Evolutionary conservation across 2,329 filamentous ascomycete species (phyloP).

Genomic region (Bretziella fagacearum): DNA sequence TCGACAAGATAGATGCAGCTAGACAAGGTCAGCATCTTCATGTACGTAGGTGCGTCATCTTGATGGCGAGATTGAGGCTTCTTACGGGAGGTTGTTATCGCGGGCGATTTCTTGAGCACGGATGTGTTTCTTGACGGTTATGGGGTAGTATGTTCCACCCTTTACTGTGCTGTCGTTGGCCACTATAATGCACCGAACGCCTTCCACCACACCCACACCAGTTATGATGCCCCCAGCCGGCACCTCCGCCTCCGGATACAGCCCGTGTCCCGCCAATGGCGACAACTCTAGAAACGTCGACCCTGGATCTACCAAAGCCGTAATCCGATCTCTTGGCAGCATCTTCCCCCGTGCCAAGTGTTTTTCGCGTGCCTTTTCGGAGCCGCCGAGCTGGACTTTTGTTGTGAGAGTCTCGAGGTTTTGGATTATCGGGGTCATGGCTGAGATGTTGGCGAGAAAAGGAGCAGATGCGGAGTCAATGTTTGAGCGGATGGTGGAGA

Average conservation of each 20-base stretch:
- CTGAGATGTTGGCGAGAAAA: slow-evolving; percentile 62
- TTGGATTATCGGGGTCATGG: slow-evolving; percentile 58
- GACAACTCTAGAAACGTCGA: slow-evolving; percentile 89
- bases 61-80: slow-evolving; percentile 10
- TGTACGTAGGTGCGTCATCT: background rate
- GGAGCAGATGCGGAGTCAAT: slow-evolving; percentile 63
- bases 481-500: slow-evolving; percentile 60
- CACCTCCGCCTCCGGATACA: slow-evolving; percentile 77
- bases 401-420: slow-evolving; percentile 53
- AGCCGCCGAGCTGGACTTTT: slow-evolving; percentile 57
- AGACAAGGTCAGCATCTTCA: slow-evolving; percentile 4
- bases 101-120: slow-evolving; percentile 79
- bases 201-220: slow-evolving; percentile 76
- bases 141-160: slow-evolving; percentile 89
- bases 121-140: slow-evolving; percentile 95
- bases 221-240: slow-evolving; percentile 85
- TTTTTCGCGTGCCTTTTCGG: slow-evolving; percentile 70
- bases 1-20: slow-evolving; percentile 91
- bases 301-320: slow-evolving; percentile 72
- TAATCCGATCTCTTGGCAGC: slow-evolving; percentile 78
- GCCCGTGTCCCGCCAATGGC: slow-evolving; percentile 67
- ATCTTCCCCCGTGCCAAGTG: slow-evolving; percentile 82
- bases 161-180: slow-evolving; percentile 97
- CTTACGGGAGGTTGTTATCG: slow-evolving; percentile 60
- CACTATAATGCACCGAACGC: slow-evolving; percentile 81